These are phyloP conservation scores for Colletotrichum coccodes DNA, from an alignment of 2,329 filamentous ascomycete genomes.

Conservation along the genomic window DNA sequence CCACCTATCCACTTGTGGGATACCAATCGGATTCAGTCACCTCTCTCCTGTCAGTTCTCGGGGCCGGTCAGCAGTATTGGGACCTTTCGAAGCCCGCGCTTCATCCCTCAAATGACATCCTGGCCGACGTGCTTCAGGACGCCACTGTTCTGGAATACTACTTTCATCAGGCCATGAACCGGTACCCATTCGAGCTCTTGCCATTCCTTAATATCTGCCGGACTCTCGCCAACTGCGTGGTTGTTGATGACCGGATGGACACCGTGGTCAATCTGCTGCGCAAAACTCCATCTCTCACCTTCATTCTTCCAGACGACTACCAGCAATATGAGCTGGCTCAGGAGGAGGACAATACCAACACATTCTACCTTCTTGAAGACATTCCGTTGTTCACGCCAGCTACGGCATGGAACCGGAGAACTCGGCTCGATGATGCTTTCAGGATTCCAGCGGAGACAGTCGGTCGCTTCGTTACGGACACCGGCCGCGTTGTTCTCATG, in stretches of 20 bases:
- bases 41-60: conserved; percentile 73
- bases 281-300: conserved; percentile 79
- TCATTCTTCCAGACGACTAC: conserved; percentile 78
- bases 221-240: conserved; percentile 60
- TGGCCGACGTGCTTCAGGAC: conserved; percentile 28
- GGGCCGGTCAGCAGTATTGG: conserved; percentile 64
- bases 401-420: conserved; percentile 54
- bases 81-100: conserved; percentile 52
- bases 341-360: conserved; percentile 88
- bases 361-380: conserved; percentile 73
- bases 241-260: conserved; percentile 52
- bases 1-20: conserved; percentile 72
- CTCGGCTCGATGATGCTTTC: conserved; percentile 62
- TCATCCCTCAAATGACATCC: conserved; percentile 21
- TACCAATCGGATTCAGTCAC: conserved; percentile 79
- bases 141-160: conserved; percentile 62
- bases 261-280: conserved; percentile 73
- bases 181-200: conserved; percentile 87
- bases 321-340: conserved; percentile 79
- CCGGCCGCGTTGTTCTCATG: conserved; percentile 78
- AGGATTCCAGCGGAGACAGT: conserved; percentile 72
- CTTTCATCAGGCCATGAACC: conserved; percentile 75
- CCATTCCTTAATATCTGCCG: conserved; percentile 81
- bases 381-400: conserved; percentile 70
- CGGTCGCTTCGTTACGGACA: conserved; percentile 81